Percentiles rank a stretch among this genome's conserved stretches.
Conservation (phyloP, 331 rosid genomes). For the Acacia pycnantha region DNA sequence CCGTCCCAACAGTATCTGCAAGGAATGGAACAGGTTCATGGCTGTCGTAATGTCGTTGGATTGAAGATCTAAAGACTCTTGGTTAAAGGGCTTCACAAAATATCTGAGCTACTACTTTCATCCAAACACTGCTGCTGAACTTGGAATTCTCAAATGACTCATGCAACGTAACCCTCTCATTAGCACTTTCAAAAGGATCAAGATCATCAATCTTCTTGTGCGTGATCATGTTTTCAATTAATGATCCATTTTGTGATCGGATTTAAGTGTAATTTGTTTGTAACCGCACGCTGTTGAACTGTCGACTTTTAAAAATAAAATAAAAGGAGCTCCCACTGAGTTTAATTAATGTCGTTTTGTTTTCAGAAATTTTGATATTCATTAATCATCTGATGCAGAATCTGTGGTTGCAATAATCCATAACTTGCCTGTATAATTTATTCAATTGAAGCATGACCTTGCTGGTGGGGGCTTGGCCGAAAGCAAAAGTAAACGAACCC, state of each 20-base stretch:
- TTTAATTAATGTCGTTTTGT: conserved; percentile 21
- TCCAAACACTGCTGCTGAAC: no score
- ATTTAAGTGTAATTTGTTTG: background rate
- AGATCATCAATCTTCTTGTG: no score
- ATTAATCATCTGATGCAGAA: conserved; percentile 3
- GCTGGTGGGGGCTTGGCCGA: conserved; percentile 52
- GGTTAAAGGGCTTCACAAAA: no score
- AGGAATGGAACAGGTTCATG: no score
- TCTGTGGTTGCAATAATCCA: conserved; percentile 31
- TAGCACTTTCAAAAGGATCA: background rate
- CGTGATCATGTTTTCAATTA: background rate
- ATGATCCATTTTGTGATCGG: background rate
- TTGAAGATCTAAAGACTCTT: no score
- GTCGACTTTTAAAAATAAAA: background rate
- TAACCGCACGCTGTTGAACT: background rate
- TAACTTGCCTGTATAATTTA: conserved; percentile 8
- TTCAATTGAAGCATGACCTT: conserved; percentile 33
- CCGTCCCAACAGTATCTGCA: no score
- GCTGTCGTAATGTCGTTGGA: no score
- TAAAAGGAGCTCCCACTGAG: conserved; percentile 34
- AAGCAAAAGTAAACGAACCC: conserved; percentile 37
- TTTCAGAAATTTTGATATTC: conserved; percentile 22
- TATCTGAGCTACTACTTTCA: no score
- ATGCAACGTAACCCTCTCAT: no score
- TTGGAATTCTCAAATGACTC: no score